Percentiles rank a stretch among this genome's conserved stretches.
Conservation (phyloP, 352 stramenopile species). For the Phytophthora chlamydospora region DNA sequence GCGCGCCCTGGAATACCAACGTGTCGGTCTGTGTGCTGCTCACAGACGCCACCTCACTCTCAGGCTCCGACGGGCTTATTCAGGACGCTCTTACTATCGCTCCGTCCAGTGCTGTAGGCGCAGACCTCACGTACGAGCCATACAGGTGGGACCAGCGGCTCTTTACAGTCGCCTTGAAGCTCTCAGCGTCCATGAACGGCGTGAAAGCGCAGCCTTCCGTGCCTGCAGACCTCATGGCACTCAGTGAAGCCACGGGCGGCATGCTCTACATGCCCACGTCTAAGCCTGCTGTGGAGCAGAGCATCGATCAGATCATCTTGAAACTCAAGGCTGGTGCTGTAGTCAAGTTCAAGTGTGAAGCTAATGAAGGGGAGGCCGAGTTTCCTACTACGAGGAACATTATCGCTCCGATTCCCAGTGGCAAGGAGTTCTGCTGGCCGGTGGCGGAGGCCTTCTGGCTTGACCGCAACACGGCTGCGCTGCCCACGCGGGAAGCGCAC, state of each 20-base stretch:
- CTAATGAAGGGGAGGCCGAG: constrained; percentile 52
- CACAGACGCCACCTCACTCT: constrained; percentile 81
- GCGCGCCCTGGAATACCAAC: constrained; percentile 86
- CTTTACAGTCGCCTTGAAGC: constrained; percentile 84
- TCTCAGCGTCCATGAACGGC: constrained; percentile 64
- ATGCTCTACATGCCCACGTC: constrained; percentile 87
- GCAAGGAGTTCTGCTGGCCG: constrained; percentile 87
- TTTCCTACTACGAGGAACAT: constrained; percentile 63
- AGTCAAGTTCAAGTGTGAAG: constrained; percentile 83
- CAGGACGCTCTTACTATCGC: constrained; percentile 81
- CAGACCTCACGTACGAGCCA: constrained; percentile 83
- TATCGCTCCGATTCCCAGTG: constrained; percentile 69
- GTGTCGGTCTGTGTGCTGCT: constrained; percentile 81
- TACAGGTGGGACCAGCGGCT: constrained; percentile 88
- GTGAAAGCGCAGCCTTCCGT: constrained; percentile 52
- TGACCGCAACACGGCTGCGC: constrained; percentile 76
- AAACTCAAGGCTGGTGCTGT: constrained; percentile 85
- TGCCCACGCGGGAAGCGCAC: constrained; percentile 79
- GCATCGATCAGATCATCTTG: constrained; percentile 84
- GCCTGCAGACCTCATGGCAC: constrained; percentile 81
- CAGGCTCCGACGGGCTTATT: constrained; percentile 65
- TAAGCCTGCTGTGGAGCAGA: constrained; percentile 80
- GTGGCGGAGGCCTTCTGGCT: constrained; percentile 87
- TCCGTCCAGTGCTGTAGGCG: constrained; percentile 64
- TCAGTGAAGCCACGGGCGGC: constrained; percentile 85